Evolutionary conservation across 805 yeast species (phyloP), one percentile per base, ranked within the genome.

Genomic region (Phaffomyces thermotolerans): DNA sequence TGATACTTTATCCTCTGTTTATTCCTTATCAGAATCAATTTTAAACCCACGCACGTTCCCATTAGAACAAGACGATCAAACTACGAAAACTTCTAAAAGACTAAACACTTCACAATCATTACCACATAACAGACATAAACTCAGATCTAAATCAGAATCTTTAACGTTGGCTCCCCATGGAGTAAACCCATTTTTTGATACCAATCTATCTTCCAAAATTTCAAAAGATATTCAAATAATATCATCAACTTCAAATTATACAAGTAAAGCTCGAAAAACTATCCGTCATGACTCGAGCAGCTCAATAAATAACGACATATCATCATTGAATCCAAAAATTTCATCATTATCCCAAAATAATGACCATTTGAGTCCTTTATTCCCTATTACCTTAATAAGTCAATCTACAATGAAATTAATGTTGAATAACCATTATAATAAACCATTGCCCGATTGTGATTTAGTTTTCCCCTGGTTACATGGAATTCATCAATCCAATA

Each of bases 391-490:
- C 27, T 29, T 52, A 15, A 54, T 58, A 12, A 39, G 40, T 14
- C 56, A 53, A 30, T 32, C 25, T 3, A 54, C 56, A 20, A 42
- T 52, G 43, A 51, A 46, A 24, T 30, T 47, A 4, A 36, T 57
- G 3, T 44, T 49, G 34, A 48, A 52, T 30, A 45, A 48, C 49
- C 56, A 58, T 41, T 52, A 54, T 35, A 47, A 52, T 3, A 51
- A 52, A 29, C 65, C 68, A 3, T 56, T 81, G 34, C 95, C 96
- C 0, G 75, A 75, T 4, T 81, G 90, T 17, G 73, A 70, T 22
- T 56, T 57, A 10, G 76, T 90, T 72, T 90, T 89, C 54, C 97
- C 97, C 0, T 89, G 96, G 96, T 68, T 87, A 23, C 96, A 90
- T 59, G 93, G 95, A 24, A 50, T 62, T 43, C 52, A 52, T 42